These are phyloP conservation scores for Trichoderma citrinoviride DNA, from an alignment of 2,329 filamentous ascomycete species.

Conservation along the genomic window DNA sequence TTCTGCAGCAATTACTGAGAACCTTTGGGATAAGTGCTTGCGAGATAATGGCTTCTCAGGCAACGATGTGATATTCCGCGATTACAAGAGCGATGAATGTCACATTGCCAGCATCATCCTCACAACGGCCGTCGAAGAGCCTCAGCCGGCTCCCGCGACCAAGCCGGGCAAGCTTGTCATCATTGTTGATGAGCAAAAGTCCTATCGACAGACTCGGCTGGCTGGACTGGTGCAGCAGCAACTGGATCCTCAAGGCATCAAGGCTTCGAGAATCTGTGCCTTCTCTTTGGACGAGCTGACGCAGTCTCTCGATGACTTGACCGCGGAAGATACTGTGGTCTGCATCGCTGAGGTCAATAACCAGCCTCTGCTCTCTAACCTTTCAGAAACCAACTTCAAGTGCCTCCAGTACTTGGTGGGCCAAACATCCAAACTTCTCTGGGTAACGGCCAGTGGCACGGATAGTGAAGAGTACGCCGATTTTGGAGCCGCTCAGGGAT, in stretches of 20 bases:
- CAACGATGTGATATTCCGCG: conserved; percentile 1
- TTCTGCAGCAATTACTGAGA: neutral
- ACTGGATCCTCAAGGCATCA: neutral
- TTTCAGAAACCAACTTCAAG: neutral
- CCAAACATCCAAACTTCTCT: neutral
- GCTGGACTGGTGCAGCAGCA: neutral
- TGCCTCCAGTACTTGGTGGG: neutral
- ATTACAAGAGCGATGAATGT: neutral
- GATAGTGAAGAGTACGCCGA: neutral
- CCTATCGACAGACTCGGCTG: neutral
- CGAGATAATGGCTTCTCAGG: neutral
- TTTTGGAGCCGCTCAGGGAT: neutral
- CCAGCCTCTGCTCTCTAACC: neutral
- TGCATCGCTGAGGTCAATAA: neutral
- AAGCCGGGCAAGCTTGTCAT: neutral
- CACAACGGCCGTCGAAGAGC: conserved; percentile 1
- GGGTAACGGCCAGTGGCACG: neutral
- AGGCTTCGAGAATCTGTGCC: neutral
- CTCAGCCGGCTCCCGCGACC: neutral
- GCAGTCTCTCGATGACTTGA: neutral
- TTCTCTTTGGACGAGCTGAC: neutral
- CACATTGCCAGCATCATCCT: conserved; percentile 9
- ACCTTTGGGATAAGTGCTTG: neutral
- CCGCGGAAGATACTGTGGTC: neutral
- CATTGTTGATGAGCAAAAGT: conserved; percentile 12